A percentile compares a stretch with the other conserved stretches of the same genome.
Conservation (phyloP, 345 rosid species). For the Populus deltoides region DNA sequence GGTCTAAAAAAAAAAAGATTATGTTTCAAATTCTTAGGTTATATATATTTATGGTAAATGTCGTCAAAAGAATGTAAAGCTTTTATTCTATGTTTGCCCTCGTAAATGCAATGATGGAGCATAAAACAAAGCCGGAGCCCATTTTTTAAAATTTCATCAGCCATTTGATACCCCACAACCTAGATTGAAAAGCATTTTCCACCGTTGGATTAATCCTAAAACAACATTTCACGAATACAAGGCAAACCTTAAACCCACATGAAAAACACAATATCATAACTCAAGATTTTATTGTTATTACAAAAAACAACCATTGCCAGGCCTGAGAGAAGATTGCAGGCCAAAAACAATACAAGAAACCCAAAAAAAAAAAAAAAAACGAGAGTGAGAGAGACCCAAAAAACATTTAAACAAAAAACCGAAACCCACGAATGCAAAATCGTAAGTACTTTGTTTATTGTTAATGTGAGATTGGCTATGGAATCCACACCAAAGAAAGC, state of each 20-base stretch:
- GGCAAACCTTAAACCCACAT: neutral
- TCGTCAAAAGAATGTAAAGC: neutral
- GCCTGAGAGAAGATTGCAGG: slow-evolving; percentile 20
- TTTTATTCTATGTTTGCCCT: too few relatives aligned
- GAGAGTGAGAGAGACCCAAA: neutral
- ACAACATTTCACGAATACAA: neutral
- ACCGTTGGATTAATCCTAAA: slow-evolving; percentile 1
- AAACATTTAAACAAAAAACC: neutral
- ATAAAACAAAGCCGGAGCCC: neutral
- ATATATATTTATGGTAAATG: too few relatives aligned
- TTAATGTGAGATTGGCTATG: slow-evolving; percentile 15
- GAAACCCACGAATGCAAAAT: slow-evolving; percentile 2
- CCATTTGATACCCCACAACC: neutral
- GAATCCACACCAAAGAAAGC: slow-evolving; percentile 14
- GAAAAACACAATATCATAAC: neutral
- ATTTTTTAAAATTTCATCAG: neutral
- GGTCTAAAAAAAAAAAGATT: too few relatives aligned
- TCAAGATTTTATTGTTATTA: neutral
- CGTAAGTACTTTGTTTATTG: neutral
- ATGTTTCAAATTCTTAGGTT: neutral
- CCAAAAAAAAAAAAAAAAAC: too few relatives aligned
- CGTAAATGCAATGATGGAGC: too few relatives aligned
- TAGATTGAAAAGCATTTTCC: neutral
- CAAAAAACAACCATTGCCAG: neutral
- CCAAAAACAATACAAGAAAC: neutral